phyloP scores from a whole-genome alignment of 768 basidiomycete genomes.

The Russula sp. region DNA sequence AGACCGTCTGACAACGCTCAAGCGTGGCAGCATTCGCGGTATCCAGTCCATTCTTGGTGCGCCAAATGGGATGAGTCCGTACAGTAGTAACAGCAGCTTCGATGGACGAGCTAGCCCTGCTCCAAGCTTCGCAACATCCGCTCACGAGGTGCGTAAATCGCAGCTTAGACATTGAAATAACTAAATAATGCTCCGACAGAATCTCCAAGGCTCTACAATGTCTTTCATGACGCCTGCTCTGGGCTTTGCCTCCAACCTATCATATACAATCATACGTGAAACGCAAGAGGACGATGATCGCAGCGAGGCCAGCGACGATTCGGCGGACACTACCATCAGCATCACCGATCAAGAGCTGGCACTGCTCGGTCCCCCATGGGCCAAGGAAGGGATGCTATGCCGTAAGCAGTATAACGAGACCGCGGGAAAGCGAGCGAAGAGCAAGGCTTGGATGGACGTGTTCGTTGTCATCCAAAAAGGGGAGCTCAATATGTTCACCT shows the following conservation, averaged over 20 bases:
- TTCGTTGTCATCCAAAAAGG: constrained; percentile 97
- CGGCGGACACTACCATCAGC: constrained; percentile 70
- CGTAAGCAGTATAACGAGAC: constrained; percentile 95
- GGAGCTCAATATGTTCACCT: constrained; percentile 92
- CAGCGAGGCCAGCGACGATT: constrained; percentile 61
- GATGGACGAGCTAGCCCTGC: constrained; percentile 93
- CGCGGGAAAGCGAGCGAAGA: constrained; percentile 76
- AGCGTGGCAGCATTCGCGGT: constrained; percentile 90
- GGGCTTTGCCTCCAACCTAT: constrained; percentile 96
- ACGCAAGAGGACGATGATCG: constrained; percentile 87
- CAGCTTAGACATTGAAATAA: background rate
- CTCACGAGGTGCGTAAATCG: constrained; percentile 61
- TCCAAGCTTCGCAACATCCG: constrained; percentile 88
- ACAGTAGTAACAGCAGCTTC: constrained; percentile 77
- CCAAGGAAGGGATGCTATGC: constrained; percentile 95
- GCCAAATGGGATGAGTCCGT: constrained; percentile 69
- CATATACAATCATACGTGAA: constrained; percentile 95
- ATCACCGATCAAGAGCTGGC: constrained; percentile 96
- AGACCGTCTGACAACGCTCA: constrained; percentile 72
- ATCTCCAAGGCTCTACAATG: constrained; percentile 58
- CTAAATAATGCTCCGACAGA: constrained; percentile 39
- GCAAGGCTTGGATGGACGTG: constrained; percentile 89
- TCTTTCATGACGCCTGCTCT: constrained; percentile 79
- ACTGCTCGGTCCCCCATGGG: constrained; percentile 95
- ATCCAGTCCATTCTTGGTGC: constrained; percentile 72